Percentiles rank a stretch among this genome's conserved stretches.
phyloP scores from a whole-genome alignment of 2,329 filamentous ascomycete species.

The Fusarium buharicum region DNA sequence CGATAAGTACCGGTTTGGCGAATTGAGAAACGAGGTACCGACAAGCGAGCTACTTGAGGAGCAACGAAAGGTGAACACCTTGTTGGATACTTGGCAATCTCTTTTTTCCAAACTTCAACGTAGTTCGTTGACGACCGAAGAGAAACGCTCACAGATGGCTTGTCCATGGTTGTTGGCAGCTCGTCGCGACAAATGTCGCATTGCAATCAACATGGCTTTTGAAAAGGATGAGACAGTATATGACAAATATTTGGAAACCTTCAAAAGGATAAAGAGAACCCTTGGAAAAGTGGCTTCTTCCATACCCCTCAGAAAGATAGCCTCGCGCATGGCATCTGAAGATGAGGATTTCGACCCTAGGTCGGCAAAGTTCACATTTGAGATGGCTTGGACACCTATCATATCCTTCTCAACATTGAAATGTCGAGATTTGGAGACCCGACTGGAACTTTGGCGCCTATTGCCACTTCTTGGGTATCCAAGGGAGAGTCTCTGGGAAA shows the following conservation, averaged over 20 bases:
- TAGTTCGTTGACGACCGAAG: neutral
- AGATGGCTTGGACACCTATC: conserved; percentile 7
- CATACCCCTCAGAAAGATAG: too few species aligned
- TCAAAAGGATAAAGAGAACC: neutral
- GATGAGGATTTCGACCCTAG: too few species aligned
- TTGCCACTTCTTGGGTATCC: neutral
- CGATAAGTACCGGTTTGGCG: neutral
- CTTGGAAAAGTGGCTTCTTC: neutral
- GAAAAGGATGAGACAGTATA: neutral
- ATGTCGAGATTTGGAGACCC: neutral
- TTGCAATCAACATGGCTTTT: neutral
- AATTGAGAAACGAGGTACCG: neutral
- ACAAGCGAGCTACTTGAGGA: neutral
- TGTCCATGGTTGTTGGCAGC: neutral
- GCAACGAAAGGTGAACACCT: neutral
- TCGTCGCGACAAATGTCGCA: neutral
- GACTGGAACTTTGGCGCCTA: neutral
- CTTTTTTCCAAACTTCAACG: neutral
- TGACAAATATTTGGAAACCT: neutral
- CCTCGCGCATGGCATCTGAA: neutral
- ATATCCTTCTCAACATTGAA: conserved; percentile 1
- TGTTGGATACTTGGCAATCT: conserved; percentile 1
- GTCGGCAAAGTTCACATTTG: conserved; percentile 1
- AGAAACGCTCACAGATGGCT: neutral
- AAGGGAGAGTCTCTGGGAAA: conserved; percentile 4